Evolutionary conservation across 1,139 yeast genomes (phyloP).

Genomic region (Taiozyma sp.): DNA sequence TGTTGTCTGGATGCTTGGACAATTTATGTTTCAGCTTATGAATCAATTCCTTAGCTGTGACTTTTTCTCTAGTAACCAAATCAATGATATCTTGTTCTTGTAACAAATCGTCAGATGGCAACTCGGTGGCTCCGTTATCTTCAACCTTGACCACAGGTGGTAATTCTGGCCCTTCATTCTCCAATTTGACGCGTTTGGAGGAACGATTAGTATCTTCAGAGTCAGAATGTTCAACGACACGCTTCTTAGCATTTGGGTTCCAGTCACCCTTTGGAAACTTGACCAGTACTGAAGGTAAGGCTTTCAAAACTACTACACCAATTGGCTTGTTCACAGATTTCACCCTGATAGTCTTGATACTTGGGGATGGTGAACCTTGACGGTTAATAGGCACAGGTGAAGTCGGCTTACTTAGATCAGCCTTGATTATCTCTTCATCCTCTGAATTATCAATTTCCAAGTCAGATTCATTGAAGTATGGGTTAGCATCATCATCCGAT

Average conservation of each 20-base stretch:
- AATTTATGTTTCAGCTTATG: conserved; percentile 57
- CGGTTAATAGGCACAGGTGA: conserved; percentile 27
- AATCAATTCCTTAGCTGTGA: conserved; percentile 59
- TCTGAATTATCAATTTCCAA: conserved; percentile 51
- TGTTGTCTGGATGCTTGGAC: conserved; percentile 65
- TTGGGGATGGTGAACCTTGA: conserved; percentile 23
- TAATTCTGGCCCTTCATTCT: conserved; percentile 28
- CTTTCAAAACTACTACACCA: conserved; percentile 64
- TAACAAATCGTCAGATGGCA: conserved; percentile 33
- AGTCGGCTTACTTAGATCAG: conserved; percentile 38
- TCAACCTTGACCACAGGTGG: conserved; percentile 15
- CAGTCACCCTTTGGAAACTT: conserved; percentile 79
- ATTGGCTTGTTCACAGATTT: conserved; percentile 16
- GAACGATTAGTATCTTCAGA: conserved; percentile 24
- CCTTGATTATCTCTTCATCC: conserved; percentile 25
- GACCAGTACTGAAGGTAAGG: conserved; percentile 53
- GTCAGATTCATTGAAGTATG: conserved; percentile 73
- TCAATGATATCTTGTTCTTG: conserved; percentile 69
- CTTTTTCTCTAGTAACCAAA: conserved; percentile 54
- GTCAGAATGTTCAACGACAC: conserved; percentile 23
- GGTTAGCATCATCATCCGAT: conserved; percentile 79
- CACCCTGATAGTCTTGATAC: conserved; percentile 14
- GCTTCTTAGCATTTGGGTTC: conserved; percentile 62
- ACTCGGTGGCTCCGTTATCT: conserved; percentile 12
- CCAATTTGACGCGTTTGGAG: conserved; percentile 39